Percentiles rank a stretch among this genome's conserved stretches.
phyloP scores from a whole-genome alignment of 805 yeast species.

The Wickerhamiella brachini region DNA sequence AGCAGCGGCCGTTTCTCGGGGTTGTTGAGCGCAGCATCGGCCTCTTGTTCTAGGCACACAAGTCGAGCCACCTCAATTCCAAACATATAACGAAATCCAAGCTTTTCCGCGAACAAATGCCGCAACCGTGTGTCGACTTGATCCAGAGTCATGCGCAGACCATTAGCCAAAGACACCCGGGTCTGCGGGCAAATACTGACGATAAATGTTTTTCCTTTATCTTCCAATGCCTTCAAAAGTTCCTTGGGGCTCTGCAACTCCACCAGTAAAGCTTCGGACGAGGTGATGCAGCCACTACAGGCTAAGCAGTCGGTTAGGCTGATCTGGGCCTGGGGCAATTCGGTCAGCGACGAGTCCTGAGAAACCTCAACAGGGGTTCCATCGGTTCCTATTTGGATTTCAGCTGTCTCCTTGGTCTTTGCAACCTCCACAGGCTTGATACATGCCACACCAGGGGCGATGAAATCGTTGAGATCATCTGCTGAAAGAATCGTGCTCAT shows the following conservation, averaged over 20 bases:
- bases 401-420: constrained; percentile 26
- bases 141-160: constrained; percentile 38
- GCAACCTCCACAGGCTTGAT: constrained; percentile 62
- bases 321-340: constrained; percentile 68
- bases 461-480: constrained; percentile 90
- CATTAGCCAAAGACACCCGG: constrained; percentile 66
- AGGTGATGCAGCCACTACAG: constrained; percentile 92
- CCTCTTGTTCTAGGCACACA: constrained; percentile 40
- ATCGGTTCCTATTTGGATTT: constrained; percentile 43
- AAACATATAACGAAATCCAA: constrained; percentile 62
- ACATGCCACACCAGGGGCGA: constrained; percentile 88
- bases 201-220: constrained; percentile 36
- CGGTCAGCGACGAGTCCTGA: constrained; percentile 34
- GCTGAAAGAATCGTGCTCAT: constrained; percentile 86
- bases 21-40: constrained; percentile 16
- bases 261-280: constrained; percentile 89
- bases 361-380: constrained; percentile 61
- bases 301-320: constrained; percentile 89
- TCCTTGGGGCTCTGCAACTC: constrained; percentile 83
- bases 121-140: constrained; percentile 49
- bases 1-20: constrained; percentile 34
- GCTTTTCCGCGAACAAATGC: constrained; percentile 40
- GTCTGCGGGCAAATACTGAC: constrained; percentile 78
- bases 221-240: constrained; percentile 43
- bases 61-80: constrained; percentile 77